Base-by-base conservation (phyloP, 2,329 filamentous ascomycete genomes). In the Sporothrix variecibatus region DNA sequence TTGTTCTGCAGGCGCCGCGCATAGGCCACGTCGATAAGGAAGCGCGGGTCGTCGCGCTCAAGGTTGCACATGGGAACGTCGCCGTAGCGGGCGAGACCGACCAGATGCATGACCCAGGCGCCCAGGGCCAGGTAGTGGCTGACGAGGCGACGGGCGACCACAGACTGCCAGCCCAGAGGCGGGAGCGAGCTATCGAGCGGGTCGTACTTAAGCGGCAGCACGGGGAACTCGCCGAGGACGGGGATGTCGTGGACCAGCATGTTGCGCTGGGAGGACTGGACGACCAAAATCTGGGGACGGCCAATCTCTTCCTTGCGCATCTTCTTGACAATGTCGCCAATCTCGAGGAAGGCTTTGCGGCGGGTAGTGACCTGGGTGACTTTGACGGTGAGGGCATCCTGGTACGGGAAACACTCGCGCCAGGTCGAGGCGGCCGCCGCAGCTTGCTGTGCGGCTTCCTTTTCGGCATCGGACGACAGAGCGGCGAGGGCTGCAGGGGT, bases 41-140 rank as follows among this genome's bases (percentile, higher is more conserved):
- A 98, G 2, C 94, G 90, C 38, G 96, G 95, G 79, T 99, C 96
- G 77, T 98, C 96, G 60, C 92, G 91, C 81, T 98, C 96, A 43
- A 99, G 85, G 79, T 99, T 99, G 83, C 96, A 98, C 8, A 99
- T 86, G 0, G 96, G 96, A 4, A 99, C 90, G 81, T 98, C 94
- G 34, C 96, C 96, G 80, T 98, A 98, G 76, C 94, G 89, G 67
- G 96, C 93, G 72, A 99, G 88, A 65, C 94, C 91, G 34, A 94
- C 92, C 23, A 99, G 86, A 82, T 99, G 95, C 56, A 94, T 84
- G 62, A 99, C 89, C 95, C 96, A 99, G 0, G 93, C 91, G 0
- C 94, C 94, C n/a, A 99, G 88, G 74, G 94, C 94, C 17, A 99
- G 88, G 80, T 98, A 99, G 79, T 97, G 94, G 38, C 91, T 91